These are phyloP conservation scores for Xylaria sp. DNA, from an alignment of 2,329 filamentous ascomycete species.

Conservation along the genomic window DNA sequence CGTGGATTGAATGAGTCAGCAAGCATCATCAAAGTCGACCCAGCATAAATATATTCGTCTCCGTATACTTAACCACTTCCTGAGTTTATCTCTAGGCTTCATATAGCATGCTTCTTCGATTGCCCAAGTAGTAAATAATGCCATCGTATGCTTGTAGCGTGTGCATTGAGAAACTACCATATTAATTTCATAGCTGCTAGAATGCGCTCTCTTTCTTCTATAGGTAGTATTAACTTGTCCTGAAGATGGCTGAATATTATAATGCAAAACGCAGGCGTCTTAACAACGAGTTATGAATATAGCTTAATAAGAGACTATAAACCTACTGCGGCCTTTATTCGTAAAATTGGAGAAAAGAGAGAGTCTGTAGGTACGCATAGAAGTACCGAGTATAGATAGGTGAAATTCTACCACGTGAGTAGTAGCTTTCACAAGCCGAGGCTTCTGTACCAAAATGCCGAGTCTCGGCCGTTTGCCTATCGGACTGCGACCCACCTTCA, in stretches of 20 bases:
- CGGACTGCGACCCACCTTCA: neutral
- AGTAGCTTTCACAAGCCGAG: slow-evolving; percentile 27
- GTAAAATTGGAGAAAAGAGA: no score
- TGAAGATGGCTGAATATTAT: no score
- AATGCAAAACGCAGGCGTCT: no score
- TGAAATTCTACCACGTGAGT: neutral
- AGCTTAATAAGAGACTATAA: neutral
- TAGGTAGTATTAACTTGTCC: no score
- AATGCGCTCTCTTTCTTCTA: no score
- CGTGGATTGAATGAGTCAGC: neutral
- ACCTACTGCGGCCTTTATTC: neutral
- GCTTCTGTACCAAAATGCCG: slow-evolving; percentile 6
- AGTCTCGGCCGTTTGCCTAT: slow-evolving; percentile 4
- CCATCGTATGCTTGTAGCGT: neutral
- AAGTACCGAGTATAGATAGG: neutral
- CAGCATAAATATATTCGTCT: neutral
- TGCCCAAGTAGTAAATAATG: neutral
- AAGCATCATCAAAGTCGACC: neutral
- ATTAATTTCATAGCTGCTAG: neutral
- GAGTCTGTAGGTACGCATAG: neutral
- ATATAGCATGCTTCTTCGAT: neutral
- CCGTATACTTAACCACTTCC: neutral
- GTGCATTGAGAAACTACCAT: neutral
- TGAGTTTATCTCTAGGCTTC: neutral
- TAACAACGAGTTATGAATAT: no score